Conservation (phyloP, 345 rosid genomes). For the Heritiera fomes region DNA sequence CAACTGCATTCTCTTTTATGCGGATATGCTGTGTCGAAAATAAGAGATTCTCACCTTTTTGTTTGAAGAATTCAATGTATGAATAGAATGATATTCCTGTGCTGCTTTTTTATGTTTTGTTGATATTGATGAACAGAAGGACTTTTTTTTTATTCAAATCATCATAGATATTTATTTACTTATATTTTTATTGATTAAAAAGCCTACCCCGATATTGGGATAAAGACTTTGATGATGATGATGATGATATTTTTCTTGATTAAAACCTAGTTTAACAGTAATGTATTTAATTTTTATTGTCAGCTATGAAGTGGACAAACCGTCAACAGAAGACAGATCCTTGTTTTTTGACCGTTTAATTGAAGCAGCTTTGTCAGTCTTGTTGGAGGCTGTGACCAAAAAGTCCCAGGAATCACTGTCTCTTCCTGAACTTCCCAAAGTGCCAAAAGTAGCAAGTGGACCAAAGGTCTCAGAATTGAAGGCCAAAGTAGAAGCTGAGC, state of each 20-base stretch:
- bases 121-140: background rate
- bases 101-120: background rate
- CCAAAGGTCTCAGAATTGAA: constrained; percentile 92
- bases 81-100: background rate
- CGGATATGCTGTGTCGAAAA: constrained; percentile 10
- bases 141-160: background rate
- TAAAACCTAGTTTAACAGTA: constrained; percentile 21
- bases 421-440: constrained; percentile 83
- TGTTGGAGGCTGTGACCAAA: constrained; percentile 51
- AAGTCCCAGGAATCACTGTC: constrained; percentile 45
- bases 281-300: constrained; percentile 31
- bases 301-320: constrained; percentile 82
- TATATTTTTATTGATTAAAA: background rate
- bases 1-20: constrained; percentile 2
- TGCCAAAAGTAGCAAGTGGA: constrained; percentile 72
- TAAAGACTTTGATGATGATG: too few species aligned
- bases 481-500: constrained; percentile 97
- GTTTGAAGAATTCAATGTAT: background rate
- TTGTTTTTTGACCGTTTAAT: constrained; percentile 71
- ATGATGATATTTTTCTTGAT: background rate
- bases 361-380: constrained; percentile 89
- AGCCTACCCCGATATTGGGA: too few species aligned
- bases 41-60: background rate
- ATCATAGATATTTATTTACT: background rate
- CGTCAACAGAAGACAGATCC: constrained; percentile 77